A percentile compares a stretch with the other conserved stretches of the same genome.
Evolutionary conservation across 1,284 basidiomycete species (phyloP).

Genomic region (Mycena sp.): DNA sequence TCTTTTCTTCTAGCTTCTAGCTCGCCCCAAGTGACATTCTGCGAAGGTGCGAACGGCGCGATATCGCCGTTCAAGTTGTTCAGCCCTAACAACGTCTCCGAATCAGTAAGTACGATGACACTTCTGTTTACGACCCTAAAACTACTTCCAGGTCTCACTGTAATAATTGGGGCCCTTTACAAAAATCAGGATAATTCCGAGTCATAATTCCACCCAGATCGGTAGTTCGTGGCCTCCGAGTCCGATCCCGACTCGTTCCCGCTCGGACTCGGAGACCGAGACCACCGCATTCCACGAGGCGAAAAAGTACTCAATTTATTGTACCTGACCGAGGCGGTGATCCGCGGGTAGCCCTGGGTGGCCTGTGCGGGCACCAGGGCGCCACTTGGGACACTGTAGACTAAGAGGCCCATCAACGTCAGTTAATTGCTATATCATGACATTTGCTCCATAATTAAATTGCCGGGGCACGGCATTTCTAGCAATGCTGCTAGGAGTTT

Average conservation of each 20-base stretch:
- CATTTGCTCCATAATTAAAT: slow-evolving; percentile 20
- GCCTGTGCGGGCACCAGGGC: slow-evolving; percentile 23
- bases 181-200: too few relatives aligned
- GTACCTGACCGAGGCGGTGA: slow-evolving; percentile 19
- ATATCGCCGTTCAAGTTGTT: too few relatives aligned
- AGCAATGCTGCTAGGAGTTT: slow-evolving; percentile 21
- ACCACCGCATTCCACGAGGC: slow-evolving; percentile 21
- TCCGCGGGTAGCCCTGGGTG: slow-evolving; percentile 16
- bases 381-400: slow-evolving; percentile 13
- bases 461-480: slow-evolving; percentile 4
- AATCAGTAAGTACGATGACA: too few relatives aligned
- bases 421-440: slow-evolving; percentile 21
- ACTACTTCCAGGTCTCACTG: too few relatives aligned
- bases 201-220: too few relatives aligned
- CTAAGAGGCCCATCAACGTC: slow-evolving; percentile 18
- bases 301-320: background rate
- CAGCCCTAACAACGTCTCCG: too few relatives aligned
- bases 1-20: too few relatives aligned
- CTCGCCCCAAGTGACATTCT: too few relatives aligned
- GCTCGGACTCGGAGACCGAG: slow-evolving; percentile 11
- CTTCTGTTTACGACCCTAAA: too few relatives aligned
- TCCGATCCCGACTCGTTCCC: background rate
- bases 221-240: slow-evolving; percentile 13
- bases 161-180: too few relatives aligned
- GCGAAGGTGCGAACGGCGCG: too few relatives aligned